Evolutionary conservation across 106 monocot species (phyloP), one percentile per base, ranked within the genome.

Genomic region (Alisma plantagoaquatica): DNA sequence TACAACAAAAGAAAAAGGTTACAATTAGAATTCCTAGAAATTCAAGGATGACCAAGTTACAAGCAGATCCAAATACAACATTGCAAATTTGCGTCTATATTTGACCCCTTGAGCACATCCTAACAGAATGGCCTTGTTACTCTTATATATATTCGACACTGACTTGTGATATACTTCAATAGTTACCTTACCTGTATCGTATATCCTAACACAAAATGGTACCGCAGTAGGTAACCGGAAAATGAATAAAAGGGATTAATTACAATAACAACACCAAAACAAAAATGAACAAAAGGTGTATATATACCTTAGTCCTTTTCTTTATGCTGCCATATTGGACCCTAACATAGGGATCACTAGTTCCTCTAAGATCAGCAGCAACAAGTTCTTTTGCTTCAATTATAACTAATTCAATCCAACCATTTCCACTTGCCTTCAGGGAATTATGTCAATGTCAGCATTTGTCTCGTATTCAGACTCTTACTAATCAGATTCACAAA

Each of bases 261-360:
- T 6, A 45, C 18, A 41, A 23, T 18, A 18, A 19, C 16, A 28
- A 26, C n/a, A 59, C 45, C 7, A 21, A 47, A 55, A 32, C 17
- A 46, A 49, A 16, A 17, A 48, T 53, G 11, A 12, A 25, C 10
- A 35, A 48, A 49, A 20, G 10, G 46, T 20, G 23, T 1, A 21
- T 56, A 3, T 2, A 47, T n/a, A 96, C 96, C 96, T 96, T 96
- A 15, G 96, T 96, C 56, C 71, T 75, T 66, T 78, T 84, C 78
- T 89, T 96, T 10, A 53, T 57, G 64, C 70, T 89, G 35, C 96
- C 96, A 68, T 96, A 96, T 29, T 84, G 89, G 49, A 96, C 89
- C 29, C 84, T 78, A 28, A 96, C 96, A 71, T 61, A 96, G 45
- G 96, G 96, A 72, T 96, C 96, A 53, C 96, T 89, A 9, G 84